Conservation (phyloP, 257 asterid genomes). For the Capsicum baccatum region DNA sequence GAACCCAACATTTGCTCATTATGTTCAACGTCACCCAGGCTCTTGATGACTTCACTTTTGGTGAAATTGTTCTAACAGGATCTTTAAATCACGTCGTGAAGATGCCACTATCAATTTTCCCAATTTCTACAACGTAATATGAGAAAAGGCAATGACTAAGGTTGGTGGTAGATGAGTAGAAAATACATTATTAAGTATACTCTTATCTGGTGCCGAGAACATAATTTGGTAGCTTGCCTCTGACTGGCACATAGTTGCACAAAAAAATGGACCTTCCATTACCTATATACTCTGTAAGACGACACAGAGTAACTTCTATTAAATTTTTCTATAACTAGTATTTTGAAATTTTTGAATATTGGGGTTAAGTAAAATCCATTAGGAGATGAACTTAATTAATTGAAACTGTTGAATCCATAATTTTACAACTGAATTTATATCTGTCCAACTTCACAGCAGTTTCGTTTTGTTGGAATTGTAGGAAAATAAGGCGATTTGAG, state of each 20-base stretch:
- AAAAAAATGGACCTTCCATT: neutral
- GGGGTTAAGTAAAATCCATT: neutral
- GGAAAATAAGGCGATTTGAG: too few relatives aligned
- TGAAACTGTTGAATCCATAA: too few relatives aligned
- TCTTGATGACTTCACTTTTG: conserved; percentile 73
- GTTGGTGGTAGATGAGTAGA: neutral
- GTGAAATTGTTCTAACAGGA: conserved; percentile 75
- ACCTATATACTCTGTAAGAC: neutral
- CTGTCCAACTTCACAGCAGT: too few relatives aligned
- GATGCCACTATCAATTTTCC: conserved; percentile 67
- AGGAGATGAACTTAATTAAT: neutral
- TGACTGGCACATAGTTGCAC: neutral
- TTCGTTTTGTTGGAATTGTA: too few relatives aligned
- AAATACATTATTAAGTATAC: neutral
- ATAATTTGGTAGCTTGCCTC: neutral
- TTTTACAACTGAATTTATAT: too few relatives aligned
- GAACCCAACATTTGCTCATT: conserved; percentile 59
- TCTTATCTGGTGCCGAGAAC: neutral
- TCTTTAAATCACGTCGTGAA: conserved; percentile 71
- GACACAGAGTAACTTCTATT: neutral
- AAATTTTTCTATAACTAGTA: too few relatives aligned
- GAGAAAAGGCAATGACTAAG: neutral
- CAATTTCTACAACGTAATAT: conserved; percentile 44
- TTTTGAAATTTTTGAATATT: too few relatives aligned
- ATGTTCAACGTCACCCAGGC: conserved; percentile 53